Conservation (phyloP, 345 rosid genomes). For the Euphorbia pulcherrima region DNA sequence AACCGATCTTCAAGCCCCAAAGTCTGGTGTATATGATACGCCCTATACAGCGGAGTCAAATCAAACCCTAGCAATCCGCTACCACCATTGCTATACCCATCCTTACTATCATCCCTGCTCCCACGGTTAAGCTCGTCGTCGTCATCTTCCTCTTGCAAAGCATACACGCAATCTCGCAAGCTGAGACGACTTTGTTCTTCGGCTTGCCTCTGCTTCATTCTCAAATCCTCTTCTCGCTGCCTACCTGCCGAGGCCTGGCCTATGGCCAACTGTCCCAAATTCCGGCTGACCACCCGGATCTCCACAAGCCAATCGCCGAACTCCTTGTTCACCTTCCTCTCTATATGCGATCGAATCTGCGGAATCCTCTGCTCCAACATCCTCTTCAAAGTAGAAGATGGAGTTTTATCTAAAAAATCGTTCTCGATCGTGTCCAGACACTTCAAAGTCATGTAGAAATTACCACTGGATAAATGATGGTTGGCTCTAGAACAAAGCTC, state of each 20-base stretch:
- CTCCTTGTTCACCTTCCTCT: slow-evolving; percentile 81
- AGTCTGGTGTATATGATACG: slow-evolving; percentile 86
- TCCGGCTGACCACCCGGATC: slow-evolving; percentile 88
- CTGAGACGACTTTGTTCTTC: slow-evolving; percentile 94
- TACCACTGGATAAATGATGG: slow-evolving; percentile 56
- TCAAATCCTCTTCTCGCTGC: slow-evolving; percentile 89
- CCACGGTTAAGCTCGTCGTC: slow-evolving; percentile 34
- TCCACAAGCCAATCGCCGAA: slow-evolving; percentile 96
- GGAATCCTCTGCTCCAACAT: slow-evolving; percentile 91
- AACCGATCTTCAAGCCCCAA: slow-evolving; percentile 81
- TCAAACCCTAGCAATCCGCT: slow-evolving; percentile 59
- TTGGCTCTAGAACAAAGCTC: slow-evolving; percentile 78
- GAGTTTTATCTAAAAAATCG: slow-evolving; percentile 55
- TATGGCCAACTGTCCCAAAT: slow-evolving; percentile 86
- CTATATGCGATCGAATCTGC: slow-evolving; percentile 65
- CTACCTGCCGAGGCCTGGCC: slow-evolving; percentile 93
- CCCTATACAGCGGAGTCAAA: slow-evolving; percentile 81
- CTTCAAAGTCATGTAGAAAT: slow-evolving; percentile 84
- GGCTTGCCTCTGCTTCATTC: slow-evolving; percentile 93
- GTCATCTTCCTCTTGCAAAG: slow-evolving; percentile 78
- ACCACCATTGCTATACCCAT: slow-evolving; percentile 46
- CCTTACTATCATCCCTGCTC: slow-evolving; percentile 41
- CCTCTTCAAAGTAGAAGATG: slow-evolving; percentile 66
- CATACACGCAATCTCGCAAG: slow-evolving; percentile 79
- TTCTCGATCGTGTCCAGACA: slow-evolving; percentile 73